These are phyloP conservation scores for Claviceps cyperi DNA, from an alignment of 2,329 filamentous ascomycete species.

Conservation along the genomic window DNA sequence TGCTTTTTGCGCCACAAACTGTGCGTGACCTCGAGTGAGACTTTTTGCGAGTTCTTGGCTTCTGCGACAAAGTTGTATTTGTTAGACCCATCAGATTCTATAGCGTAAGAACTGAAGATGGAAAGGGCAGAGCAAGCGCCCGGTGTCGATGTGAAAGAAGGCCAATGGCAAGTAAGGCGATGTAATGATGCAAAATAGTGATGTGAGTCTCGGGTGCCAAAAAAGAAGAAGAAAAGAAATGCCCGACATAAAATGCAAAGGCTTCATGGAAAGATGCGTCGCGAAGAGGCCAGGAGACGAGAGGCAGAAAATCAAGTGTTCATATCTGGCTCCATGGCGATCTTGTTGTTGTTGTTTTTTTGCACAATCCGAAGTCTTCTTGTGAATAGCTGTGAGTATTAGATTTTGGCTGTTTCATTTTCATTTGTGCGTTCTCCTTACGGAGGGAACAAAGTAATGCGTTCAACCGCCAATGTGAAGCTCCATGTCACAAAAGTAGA, in stretches of 20 bases:
- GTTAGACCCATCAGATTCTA: neutral
- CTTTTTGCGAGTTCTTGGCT: neutral
- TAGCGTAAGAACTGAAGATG: slow-evolving; percentile 7
- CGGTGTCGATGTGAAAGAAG: slow-evolving; percentile 3
- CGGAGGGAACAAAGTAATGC: neutral
- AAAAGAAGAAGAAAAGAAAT: neutral
- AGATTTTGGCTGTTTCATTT: neutral
- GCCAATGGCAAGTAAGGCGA: neutral
- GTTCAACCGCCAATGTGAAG: slow-evolving; percentile 1
- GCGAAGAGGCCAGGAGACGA: neutral
- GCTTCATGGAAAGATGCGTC: neutral
- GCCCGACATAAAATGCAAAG: neutral
- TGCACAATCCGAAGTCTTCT: neutral
- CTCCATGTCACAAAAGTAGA: slow-evolving; percentile 1
- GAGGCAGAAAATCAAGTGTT: neutral
- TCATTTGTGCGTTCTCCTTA: neutral
- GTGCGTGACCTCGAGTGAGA: neutral
- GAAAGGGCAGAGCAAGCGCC: slow-evolving; percentile 11
- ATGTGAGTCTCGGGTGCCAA: slow-evolving; percentile 1
- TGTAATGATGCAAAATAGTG: neutral
- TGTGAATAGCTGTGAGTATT: neutral
- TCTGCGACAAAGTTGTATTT: neutral
- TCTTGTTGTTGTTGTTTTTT: neutral
- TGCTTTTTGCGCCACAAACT: slow-evolving; percentile 8
- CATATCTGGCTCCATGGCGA: neutral